phyloP scores from a whole-genome alignment of 306 rosid genomes.

The Lathyrus oleraceus region DNA sequence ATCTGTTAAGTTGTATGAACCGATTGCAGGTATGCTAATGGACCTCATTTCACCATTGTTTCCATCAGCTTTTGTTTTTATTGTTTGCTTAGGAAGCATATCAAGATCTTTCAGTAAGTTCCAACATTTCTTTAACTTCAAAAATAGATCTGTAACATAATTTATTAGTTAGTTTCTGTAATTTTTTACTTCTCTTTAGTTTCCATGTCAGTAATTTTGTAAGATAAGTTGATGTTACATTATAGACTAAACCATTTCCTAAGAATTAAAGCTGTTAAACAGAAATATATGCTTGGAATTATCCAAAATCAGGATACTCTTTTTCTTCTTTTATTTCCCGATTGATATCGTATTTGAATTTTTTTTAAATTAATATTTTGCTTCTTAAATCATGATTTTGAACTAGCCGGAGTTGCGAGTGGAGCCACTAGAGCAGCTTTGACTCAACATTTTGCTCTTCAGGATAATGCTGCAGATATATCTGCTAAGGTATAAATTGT shows the following conservation, averaged over 20 bases:
- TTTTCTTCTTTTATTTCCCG: not conserved
- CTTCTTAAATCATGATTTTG: conserved; percentile 35
- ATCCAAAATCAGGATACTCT: conserved; percentile 23
- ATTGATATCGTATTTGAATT: conserved; percentile 6
- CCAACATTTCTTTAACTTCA: conserved; percentile 1
- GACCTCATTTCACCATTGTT: conserved; percentile 90
- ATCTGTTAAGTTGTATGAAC: conserved; percentile 30
- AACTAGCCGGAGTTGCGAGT: conserved; percentile 95
- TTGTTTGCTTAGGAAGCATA: conserved; percentile 92
- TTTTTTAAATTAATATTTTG: not conserved
- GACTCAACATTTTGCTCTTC: conserved; percentile 95
- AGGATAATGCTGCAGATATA: conserved; percentile 55
- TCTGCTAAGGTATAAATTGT: conserved; percentile 47
- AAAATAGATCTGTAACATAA: conserved; percentile 18
- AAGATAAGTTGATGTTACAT: not conserved
- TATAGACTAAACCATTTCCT: conserved; percentile 3
- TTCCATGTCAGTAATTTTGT: not conserved
- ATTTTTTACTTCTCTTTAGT: not conserved
- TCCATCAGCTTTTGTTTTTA: conserved; percentile 82
- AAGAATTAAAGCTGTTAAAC: conserved; percentile 11
- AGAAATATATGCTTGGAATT: conserved; percentile 17
- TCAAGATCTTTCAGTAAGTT: conserved; percentile 99
- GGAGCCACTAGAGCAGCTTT: conserved; percentile 99
- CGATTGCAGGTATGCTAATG: conserved; percentile 91
- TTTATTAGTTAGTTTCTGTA: not conserved